Percentiles rank a stretch among this genome's conserved stretches.
Evolutionary conservation across 140 eudicot species (phyloP).

Genomic region (Anethum foeniculum): DNA sequence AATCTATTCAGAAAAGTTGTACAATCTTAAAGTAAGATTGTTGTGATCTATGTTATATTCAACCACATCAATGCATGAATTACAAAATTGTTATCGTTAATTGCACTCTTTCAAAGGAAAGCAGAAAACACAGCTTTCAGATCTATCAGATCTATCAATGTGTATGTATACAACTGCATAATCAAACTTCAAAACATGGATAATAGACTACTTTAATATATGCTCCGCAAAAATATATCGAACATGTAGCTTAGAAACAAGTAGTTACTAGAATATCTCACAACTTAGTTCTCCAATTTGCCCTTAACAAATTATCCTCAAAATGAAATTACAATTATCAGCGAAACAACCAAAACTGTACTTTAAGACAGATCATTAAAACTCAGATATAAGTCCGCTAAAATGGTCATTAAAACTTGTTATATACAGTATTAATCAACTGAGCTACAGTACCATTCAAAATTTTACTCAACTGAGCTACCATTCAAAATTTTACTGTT

Average conservation of each 20-base stretch:
- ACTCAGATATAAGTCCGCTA: conserved; percentile 21
- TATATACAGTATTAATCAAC: too few relatives aligned
- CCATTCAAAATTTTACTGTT: not conserved
- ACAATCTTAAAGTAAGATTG: not conserved
- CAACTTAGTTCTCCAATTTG: not conserved
- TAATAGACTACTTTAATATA: too few relatives aligned
- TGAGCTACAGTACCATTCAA: too few relatives aligned
- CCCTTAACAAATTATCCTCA: not conserved
- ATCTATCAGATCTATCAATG: too few relatives aligned
- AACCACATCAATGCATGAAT: conserved; percentile 4
- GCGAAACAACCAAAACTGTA: not conserved
- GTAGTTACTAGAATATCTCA: too few relatives aligned
- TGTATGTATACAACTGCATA: too few relatives aligned
- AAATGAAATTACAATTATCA: not conserved
- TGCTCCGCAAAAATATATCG: too few relatives aligned
- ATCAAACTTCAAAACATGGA: too few relatives aligned
- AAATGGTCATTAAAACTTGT: too few relatives aligned
- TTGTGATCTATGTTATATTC: not conserved
- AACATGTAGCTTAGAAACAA: too few relatives aligned
- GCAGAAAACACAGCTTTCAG: too few relatives aligned
- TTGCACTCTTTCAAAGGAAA: too few relatives aligned
- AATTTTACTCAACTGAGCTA: conserved; percentile 1
- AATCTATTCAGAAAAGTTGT: not conserved
- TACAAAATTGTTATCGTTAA: conserved; percentile 2
- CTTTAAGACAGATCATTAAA: conserved; percentile 8